These are phyloP conservation scores for Fagopyrum homotropicum DNA, from an alignment of 148 eudicot genomes.

Conservation along the genomic window DNA sequence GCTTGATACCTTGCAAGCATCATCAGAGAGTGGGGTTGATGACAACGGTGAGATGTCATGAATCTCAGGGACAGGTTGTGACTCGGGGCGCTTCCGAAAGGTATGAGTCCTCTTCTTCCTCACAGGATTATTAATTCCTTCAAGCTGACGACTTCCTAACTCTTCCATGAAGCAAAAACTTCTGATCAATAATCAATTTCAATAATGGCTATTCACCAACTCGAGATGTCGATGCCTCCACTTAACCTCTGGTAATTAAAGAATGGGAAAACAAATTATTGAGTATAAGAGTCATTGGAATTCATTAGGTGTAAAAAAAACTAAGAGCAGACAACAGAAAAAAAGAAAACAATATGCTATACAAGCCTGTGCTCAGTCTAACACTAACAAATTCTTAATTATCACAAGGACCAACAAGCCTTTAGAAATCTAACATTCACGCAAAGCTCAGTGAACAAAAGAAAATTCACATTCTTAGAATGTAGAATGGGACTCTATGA, in stretches of 20 bases:
- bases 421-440: neutral
- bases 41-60: constrained; percentile 45
- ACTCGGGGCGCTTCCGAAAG: constrained; percentile 55
- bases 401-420: neutral
- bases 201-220: neutral
- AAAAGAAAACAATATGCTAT: neutral
- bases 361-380: neutral
- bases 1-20: constrained; percentile 49
- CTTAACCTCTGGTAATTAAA: neutral
- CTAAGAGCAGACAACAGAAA: constrained; percentile 1
- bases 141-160: constrained; percentile 33
- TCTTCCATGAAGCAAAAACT: constrained; percentile 55
- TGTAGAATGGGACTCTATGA: neutral
- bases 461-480: neutral
- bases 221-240: neutral
- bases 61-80: constrained; percentile 30
- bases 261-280: neutral
- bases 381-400: neutral
- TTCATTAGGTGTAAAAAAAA: neutral
- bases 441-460: neutral
- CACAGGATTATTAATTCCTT: constrained; percentile 36
- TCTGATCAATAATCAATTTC: neutral
- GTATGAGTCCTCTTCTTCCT: constrained; percentile 62
- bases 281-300: neutral
- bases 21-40: constrained; percentile 63